These are phyloP conservation scores for Thelephora ganbajun DNA, from an alignment of 768 basidiomycete genomes.

Conservation along the genomic window DNA sequence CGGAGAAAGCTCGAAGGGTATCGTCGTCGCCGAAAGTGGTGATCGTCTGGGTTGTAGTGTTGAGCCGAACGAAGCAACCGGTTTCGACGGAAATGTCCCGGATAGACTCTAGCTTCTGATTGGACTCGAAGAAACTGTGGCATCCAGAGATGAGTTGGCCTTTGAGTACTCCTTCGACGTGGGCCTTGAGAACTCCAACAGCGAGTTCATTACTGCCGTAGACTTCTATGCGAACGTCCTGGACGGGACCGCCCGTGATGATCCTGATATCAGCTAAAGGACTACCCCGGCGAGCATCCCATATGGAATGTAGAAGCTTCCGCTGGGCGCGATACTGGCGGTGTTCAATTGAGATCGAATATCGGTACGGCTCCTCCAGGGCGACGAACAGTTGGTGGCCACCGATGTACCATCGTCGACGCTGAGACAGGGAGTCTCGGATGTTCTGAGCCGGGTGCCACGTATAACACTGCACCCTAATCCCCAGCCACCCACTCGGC, in stretches of 20 bases:
- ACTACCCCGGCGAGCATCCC: neutral
- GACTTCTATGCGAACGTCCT: constrained; percentile 27
- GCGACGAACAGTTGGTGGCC: neutral
- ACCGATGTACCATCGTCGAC: neutral
- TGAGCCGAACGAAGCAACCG: neutral
- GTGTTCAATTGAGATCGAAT: neutral
- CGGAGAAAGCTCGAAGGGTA: neutral
- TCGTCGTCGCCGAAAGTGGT: neutral
- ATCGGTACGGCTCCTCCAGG: neutral
- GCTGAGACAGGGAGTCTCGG: neutral
- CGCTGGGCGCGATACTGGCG: constrained; percentile 5
- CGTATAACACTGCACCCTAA: neutral
- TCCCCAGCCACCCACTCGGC: neutral
- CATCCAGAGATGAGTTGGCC: constrained; percentile 37
- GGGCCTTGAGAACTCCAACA: constrained; percentile 43
- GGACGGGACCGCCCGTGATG: neutral
- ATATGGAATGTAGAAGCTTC: neutral
- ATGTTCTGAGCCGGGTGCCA: neutral
- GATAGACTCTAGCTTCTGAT: neutral
- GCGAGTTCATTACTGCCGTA: constrained; percentile 37
- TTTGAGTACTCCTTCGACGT: constrained; percentile 37
- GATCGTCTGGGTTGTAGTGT: neutral
- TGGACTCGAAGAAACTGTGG: constrained; percentile 8
- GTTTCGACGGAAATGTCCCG: neutral
- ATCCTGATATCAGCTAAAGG: neutral